These are phyloP conservation scores for Trametes cubensis DNA, from an alignment of 768 basidiomycete species.

Conservation along the genomic window DNA sequence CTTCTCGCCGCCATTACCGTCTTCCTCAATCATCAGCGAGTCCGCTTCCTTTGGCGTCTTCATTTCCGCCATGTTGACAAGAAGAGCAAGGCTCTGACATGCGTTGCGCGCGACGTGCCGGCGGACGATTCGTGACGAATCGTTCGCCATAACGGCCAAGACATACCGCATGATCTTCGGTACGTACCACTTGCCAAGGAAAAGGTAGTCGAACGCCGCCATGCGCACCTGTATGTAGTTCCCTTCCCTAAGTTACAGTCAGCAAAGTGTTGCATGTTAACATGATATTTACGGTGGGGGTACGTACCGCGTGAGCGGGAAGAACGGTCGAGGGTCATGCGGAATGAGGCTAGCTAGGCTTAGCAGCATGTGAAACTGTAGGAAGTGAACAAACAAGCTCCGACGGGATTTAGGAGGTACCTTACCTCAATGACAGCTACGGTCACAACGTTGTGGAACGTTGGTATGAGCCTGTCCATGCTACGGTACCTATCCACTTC, in stretches of 20 bases:
- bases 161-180: slow-evolving; percentile 86
- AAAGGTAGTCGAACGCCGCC: slow-evolving; percentile 91
- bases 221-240: slow-evolving; percentile 91
- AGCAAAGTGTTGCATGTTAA: slow-evolving; percentile 8
- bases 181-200: slow-evolving; percentile 87
- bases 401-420: slow-evolving; percentile 25
- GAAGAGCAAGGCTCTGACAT: slow-evolving; percentile 82
- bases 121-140: slow-evolving; percentile 79
- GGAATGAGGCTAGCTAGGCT: slow-evolving; percentile 78
- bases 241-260: slow-evolving; percentile 68
- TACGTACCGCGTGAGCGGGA: slow-evolving; percentile 84
- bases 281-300: neutral
- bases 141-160: slow-evolving; percentile 82
- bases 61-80: slow-evolving; percentile 91
- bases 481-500: slow-evolving; percentile 91
- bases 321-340: slow-evolving; percentile 75
- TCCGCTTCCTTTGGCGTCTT: slow-evolving; percentile 77
- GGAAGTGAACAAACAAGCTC: slow-evolving; percentile 8
- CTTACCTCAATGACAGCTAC: slow-evolving; percentile 85
- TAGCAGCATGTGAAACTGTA: slow-evolving; percentile 78
- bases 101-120: slow-evolving; percentile 86
- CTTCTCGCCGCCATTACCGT: slow-evolving; percentile 72
- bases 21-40: slow-evolving; percentile 83
- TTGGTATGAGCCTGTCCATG: slow-evolving; percentile 94
- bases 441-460: slow-evolving; percentile 91